These are phyloP conservation scores for Plasmodium malariae DNA, from an alignment of 169 alveolate species.

Conservation along the genomic window DNA sequence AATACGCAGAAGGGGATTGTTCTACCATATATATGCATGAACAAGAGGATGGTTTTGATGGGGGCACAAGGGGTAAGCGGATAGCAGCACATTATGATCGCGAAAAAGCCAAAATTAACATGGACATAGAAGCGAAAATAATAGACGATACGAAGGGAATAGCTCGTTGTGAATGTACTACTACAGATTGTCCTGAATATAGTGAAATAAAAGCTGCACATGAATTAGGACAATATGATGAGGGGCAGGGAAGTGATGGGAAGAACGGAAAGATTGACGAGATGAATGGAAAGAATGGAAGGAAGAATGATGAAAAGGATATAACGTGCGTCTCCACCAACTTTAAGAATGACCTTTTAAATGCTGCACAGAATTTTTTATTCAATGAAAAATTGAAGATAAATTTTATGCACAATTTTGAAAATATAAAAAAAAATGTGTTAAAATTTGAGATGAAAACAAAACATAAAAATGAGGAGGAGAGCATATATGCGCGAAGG, in stretches of 20 bases:
- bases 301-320: neutral
- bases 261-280: neutral
- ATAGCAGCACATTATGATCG: neutral
- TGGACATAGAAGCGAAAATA: neutral
- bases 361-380: constrained; percentile 11
- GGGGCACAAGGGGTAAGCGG: neutral
- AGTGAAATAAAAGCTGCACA: too few species aligned
- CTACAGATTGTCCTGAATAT: too few species aligned
- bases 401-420: neutral
- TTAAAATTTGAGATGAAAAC: neutral
- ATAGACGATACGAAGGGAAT: too few species aligned
- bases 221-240: too few species aligned
- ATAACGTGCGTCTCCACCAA: neutral
- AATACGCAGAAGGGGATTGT: too few species aligned
- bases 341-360: constrained; percentile 1
- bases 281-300: neutral
- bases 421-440: constrained; percentile 10
- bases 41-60: too few species aligned
- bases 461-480: neutral
- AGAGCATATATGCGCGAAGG: too few species aligned
- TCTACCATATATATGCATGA: too few species aligned
- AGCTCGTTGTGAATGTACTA: too few species aligned
- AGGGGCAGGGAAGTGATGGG: neutral
- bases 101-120: neutral
- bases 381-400: constrained; percentile 6